Conservation (phyloP, 495 filamentous ascomycete species). For the Ramalina peruviana region DNA sequence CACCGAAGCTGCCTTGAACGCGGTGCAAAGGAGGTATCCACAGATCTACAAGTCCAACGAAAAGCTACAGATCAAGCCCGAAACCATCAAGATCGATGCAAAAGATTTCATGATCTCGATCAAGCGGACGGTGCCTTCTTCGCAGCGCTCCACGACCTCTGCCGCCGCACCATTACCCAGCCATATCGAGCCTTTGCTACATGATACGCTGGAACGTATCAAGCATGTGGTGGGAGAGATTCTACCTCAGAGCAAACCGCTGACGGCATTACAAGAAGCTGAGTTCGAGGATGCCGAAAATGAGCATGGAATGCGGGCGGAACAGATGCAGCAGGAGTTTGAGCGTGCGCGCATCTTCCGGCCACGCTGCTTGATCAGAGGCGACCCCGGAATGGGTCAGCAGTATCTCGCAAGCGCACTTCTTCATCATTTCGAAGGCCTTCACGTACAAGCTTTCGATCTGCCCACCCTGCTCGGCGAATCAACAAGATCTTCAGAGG, state of each 20-base stretch:
- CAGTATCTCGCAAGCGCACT: constrained; percentile 78
- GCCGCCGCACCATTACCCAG: constrained; percentile 65
- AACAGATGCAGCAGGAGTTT: constrained; percentile 81
- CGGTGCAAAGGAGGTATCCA: constrained; percentile 86
- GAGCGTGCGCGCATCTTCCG: constrained; percentile 80
- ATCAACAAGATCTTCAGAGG: constrained; percentile 60
- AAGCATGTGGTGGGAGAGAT: constrained; percentile 55
- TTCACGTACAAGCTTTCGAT: constrained; percentile 94
- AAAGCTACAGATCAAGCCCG: constrained; percentile 79
- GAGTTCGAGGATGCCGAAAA: constrained; percentile 80
- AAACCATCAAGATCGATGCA: constrained; percentile 66
- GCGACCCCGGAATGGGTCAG: constrained; percentile 80
- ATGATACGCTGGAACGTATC: constrained; percentile 52
- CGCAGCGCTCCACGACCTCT: constrained; percentile 72
- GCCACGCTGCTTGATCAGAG: constrained; percentile 68
- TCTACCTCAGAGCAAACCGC: constrained; percentile 66
- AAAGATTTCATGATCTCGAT: constrained; percentile 94
- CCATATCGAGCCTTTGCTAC: constrained; percentile 67
- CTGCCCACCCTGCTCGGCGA: constrained; percentile 66
- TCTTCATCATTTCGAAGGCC: constrained; percentile 76
- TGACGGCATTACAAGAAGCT: constrained; percentile 85
- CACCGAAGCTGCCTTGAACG: constrained; percentile 97
- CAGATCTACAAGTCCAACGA: constrained; percentile 88
- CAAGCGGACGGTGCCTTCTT: constrained; percentile 92
- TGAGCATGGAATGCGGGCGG: constrained; percentile 65